phyloP scores from a whole-genome alignment of 2,329 filamentous ascomycete species.

The Pestalotiopsis sp. region DNA sequence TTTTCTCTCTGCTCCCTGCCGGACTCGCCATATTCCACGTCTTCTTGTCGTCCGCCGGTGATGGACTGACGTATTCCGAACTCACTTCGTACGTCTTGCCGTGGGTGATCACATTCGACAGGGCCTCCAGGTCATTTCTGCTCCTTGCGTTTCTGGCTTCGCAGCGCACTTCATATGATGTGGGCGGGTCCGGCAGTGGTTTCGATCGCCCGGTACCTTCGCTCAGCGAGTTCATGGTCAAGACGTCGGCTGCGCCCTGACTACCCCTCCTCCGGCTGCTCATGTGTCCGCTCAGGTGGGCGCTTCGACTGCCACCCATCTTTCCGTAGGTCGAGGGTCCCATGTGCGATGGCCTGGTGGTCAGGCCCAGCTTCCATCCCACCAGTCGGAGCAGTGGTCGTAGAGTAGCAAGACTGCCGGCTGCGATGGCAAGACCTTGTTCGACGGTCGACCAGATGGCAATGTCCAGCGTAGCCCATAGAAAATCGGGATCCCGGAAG shows the following conservation, averaged over 20 bases:
- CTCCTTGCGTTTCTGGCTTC: not conserved
- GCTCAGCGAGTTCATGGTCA: conserved; percentile 2
- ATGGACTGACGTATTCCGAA: not conserved
- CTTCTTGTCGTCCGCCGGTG: not conserved
- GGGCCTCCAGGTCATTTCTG: not conserved
- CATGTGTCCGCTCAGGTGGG: not conserved
- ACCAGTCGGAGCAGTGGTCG: conserved; percentile 38
- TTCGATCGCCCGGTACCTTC: not conserved
- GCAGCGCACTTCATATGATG: not conserved
- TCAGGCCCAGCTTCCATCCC: conserved; percentile 8
- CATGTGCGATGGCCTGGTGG: not conserved
- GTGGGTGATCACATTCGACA: not conserved
- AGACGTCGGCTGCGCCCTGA: not conserved
- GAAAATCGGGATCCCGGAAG: conserved; percentile 43
- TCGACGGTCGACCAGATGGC: conserved; percentile 54
- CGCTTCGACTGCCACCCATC: not conserved
- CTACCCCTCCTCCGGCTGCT: conserved; percentile 2
- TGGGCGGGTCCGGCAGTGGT: not conserved
- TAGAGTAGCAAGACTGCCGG: conserved; percentile 48
- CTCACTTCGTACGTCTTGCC: conserved; percentile 8
- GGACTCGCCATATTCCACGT: not conserved
- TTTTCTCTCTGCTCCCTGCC: not conserved
- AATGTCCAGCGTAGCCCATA: conserved; percentile 45
- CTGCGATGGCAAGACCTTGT: conserved; percentile 49
- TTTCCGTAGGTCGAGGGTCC: conserved; percentile 2